A percentile compares a stretch with the other conserved stretches of the same genome.
Conservation (phyloP, 2,329 filamentous ascomycete species). For the Nothopassalora personata region DNA sequence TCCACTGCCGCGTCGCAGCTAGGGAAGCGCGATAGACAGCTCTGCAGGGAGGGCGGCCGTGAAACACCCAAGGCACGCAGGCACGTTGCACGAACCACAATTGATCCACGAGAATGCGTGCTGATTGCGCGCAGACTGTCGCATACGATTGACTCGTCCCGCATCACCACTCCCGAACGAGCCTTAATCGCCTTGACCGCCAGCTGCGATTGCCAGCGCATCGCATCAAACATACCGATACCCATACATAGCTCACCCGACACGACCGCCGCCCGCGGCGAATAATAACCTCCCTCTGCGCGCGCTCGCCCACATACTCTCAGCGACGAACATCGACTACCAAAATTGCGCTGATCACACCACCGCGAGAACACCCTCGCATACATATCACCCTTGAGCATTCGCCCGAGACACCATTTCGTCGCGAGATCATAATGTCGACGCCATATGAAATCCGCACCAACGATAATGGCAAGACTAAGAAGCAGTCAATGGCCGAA, state of each 20-base stretch:
- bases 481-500: slow-evolving; percentile 99
- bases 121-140: slow-evolving; percentile 7
- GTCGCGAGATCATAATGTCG: slow-evolving; percentile 44
- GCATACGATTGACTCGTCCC: slow-evolving; percentile 3
- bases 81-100: slow-evolving; percentile 18
- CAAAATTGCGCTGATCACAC: background rate
- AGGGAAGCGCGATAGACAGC: slow-evolving; percentile 10
- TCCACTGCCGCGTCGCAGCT: slow-evolving; percentile 6
- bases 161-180: slow-evolving; percentile 6
- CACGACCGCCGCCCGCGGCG: background rate
- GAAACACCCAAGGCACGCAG: slow-evolving; percentile 5
- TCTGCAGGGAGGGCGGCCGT: slow-evolving; percentile 1
- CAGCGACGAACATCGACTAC: background rate
- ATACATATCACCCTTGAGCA: slow-evolving; percentile 12
- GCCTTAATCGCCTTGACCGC: slow-evolving; percentile 1
- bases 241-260: slow-evolving; percentile 1
- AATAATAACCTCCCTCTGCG: background rate
- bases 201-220: slow-evolving; percentile 3
- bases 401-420: slow-evolving; percentile 3
- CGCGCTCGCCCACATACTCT: background rate
- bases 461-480: slow-evolving; percentile 68
- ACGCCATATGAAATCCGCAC: slow-evolving; percentile 61
- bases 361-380: slow-evolving; percentile 4
- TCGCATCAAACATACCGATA: slow-evolving; percentile 1
- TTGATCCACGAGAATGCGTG: slow-evolving; percentile 13